Conservation (phyloP, 2,329 filamentous ascomycete species). For the Phyllosticta capitalensis region DNA sequence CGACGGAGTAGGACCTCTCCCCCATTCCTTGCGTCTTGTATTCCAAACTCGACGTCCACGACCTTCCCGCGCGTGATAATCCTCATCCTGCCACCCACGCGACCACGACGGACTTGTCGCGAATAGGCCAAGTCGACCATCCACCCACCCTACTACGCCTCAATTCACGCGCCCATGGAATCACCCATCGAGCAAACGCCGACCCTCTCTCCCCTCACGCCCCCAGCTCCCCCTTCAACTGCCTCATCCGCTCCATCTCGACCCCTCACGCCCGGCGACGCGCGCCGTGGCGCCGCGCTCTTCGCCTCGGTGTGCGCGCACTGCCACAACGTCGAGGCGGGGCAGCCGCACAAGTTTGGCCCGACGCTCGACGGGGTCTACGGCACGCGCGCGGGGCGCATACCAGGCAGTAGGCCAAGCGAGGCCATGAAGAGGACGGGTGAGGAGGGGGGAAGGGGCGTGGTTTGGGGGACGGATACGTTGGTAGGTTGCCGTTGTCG, state of each 20-base stretch:
- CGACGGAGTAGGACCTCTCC: background rate
- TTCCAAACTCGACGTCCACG: background rate
- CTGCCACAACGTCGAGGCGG: background rate
- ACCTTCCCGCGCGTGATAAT: too few species aligned
- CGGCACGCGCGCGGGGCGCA: slow-evolving; percentile 6
- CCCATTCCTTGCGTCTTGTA: background rate
- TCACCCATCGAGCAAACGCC: background rate
- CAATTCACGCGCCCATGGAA: background rate
- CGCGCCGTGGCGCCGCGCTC: background rate
- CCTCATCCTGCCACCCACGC: too few species aligned
- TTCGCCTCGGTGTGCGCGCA: background rate
- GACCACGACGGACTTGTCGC: too few species aligned
- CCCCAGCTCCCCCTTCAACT: background rate
- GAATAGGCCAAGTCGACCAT: too few species aligned
- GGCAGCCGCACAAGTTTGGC: background rate
- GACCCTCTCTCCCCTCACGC: background rate
- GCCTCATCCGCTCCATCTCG: too few species aligned
- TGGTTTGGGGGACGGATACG: background rate
- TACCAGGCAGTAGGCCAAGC: background rate
- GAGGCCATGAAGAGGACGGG: background rate
- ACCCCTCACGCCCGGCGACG: background rate
- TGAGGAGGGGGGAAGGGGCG: background rate
- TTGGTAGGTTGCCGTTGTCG: background rate
- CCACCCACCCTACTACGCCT: background rate
- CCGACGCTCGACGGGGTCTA: background rate